Evolutionary conservation across 352 stramenopile species (phyloP).

Genomic region (Phytophthora pistaciae): DNA sequence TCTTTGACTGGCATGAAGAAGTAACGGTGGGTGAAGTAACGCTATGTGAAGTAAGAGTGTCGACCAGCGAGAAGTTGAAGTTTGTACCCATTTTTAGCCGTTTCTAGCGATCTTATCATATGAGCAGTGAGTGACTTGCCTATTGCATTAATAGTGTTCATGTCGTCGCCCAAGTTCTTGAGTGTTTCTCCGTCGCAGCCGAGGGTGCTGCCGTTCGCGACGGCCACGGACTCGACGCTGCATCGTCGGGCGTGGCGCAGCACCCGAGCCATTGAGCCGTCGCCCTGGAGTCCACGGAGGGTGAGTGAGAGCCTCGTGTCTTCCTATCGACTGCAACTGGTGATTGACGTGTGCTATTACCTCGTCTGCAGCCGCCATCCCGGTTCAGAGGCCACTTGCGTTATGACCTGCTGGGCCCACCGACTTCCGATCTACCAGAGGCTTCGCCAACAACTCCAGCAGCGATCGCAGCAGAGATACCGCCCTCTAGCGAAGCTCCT

Average conservation of each 20-base stretch:
- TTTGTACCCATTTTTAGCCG: constrained; percentile 10
- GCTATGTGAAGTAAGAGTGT: not conserved
- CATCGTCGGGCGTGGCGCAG: constrained; percentile 66
- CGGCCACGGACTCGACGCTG: constrained; percentile 61
- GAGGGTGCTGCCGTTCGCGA: constrained; percentile 53
- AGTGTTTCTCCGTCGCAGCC: constrained; percentile 12
- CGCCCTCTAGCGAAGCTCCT: not conserved
- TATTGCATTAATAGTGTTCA: not conserved
- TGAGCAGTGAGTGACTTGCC: not conserved
- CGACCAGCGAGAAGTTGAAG: constrained; percentile 16
- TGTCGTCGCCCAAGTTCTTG: constrained; percentile 12
- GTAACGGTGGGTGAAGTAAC: not conserved
- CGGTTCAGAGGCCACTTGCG: constrained; percentile 47
- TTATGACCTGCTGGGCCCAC: constrained; percentile 38
- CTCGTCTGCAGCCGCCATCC: constrained; percentile 43
- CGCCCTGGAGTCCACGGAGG: constrained; percentile 38
- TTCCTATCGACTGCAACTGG: not conserved
- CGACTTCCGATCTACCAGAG: constrained; percentile 2
- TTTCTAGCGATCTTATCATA: not conserved
- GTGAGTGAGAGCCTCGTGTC: constrained; percentile 19
- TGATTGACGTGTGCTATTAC: not conserved
- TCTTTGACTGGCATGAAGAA: not conserved
- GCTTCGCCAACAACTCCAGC: not conserved
- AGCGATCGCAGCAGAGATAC: not conserved
- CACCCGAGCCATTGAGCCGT: constrained; percentile 36